Conservation (phyloP, 495 filamentous ascomycete species). For the Umbilicaria muhlenbergii region DNA sequence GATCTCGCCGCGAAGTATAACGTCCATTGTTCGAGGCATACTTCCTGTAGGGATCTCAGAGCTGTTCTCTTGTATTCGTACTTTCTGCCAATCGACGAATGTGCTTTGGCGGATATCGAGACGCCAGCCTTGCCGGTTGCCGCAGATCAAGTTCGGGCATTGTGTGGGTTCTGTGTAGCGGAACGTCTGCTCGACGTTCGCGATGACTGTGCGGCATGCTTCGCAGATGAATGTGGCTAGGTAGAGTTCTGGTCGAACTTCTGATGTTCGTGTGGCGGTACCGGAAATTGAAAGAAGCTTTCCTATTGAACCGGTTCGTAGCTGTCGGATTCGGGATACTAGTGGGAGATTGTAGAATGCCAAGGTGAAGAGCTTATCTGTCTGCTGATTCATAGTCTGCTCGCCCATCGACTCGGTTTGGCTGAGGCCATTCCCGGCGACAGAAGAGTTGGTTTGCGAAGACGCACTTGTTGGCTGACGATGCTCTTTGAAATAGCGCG, state of each 20-base stretch:
- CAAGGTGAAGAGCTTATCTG: conserved; percentile 86
- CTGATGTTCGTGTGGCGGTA: conserved; percentile 89
- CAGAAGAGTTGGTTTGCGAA: conserved; percentile 48
- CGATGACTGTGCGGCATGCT: conserved; percentile 59
- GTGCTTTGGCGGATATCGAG: conserved; percentile 93
- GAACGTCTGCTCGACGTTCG: conserved; percentile 94
- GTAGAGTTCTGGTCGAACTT: conserved; percentile 86
- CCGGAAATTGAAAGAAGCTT: conserved; percentile 88
- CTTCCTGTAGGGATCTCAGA: conserved; percentile 96
- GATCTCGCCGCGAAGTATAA: conserved; percentile 95
- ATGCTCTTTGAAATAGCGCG: conserved; percentile 83
- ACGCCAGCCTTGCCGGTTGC: conserved; percentile 79
- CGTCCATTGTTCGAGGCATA: conserved; percentile 96
- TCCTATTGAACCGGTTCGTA: conserved; percentile 84
- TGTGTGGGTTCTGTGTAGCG: conserved; percentile 92
- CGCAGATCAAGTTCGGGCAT: conserved; percentile 84
- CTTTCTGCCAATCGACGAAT: conserved; percentile 98
- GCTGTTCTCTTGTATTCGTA: conserved; percentile 92
- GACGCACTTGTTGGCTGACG: conserved; percentile 52
- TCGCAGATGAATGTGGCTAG: conserved; percentile 90
- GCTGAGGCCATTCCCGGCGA: conserved; percentile 47
- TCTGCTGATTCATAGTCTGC: conserved; percentile 84
- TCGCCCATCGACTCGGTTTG: conserved; percentile 45
- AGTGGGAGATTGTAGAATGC: conserved; percentile 95
- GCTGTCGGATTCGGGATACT: conserved; percentile 76